Percentiles rank a stretch among this genome's conserved stretches.
phyloP scores from a whole-genome alignment of 306 rosid genomes.

The Carpinus fangiana region DNA sequence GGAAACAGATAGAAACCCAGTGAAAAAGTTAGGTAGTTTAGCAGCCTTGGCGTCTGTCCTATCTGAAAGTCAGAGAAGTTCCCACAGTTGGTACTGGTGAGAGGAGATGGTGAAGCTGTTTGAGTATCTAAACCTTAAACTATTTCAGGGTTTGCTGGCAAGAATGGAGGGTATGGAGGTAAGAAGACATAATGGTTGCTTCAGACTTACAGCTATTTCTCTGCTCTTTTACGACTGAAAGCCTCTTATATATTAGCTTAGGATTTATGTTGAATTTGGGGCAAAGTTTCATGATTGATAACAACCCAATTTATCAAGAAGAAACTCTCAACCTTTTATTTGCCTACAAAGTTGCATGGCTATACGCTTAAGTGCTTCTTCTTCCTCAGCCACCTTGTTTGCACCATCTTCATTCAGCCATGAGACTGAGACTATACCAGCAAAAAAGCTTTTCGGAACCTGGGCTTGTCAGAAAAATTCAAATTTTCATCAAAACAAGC shows the following conservation, averaged over 20 bases:
- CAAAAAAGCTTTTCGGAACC: not conserved
- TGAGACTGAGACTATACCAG: not conserved
- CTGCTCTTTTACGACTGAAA: not conserved
- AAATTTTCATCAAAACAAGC: conserved; percentile 33
- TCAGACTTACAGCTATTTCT: not conserved
- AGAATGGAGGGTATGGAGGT: not conserved
- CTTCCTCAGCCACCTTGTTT: conserved; percentile 4
- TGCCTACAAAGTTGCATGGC: conserved; percentile 11
- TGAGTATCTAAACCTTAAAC: not conserved
- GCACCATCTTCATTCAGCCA: conserved; percentile 4
- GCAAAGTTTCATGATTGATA: not conserved
- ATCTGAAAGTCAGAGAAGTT: conserved; percentile 10
- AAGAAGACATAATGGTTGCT: not conserved
- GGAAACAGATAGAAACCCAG: not conserved
- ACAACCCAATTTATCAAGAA: not conserved
- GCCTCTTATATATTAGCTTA: not conserved
- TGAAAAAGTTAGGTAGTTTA: not conserved
- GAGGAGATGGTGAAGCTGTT: not conserved
- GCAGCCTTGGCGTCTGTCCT: not conserved
- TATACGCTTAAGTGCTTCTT: conserved; percentile 17
- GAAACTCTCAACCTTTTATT: not conserved
- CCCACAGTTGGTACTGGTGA: not conserved
- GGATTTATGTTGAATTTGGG: not conserved
- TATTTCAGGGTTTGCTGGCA: not conserved
- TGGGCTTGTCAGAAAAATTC: conserved; percentile 44